Percentiles rank a stretch among this genome's conserved stretches.
phyloP scores from a whole-genome alignment of 768 basidiomycete species.

The Crucibulum laeve region DNA sequence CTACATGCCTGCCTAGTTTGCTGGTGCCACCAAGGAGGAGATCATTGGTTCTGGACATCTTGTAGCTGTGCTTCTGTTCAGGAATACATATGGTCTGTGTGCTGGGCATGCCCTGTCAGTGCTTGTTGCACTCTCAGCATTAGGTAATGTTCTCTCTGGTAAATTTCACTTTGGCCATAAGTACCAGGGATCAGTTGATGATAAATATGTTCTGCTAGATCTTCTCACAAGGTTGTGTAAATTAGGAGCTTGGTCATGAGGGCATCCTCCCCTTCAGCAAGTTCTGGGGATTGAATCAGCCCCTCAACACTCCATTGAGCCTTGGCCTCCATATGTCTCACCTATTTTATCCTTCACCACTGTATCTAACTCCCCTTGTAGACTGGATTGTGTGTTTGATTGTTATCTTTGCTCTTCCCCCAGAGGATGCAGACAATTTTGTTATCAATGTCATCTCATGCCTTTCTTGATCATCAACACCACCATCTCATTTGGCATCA shows the following conservation, averaged over 20 bases:
- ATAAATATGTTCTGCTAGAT: slow-evolving; percentile 17
- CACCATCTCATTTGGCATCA: neutral
- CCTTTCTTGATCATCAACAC: no score
- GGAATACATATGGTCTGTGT: slow-evolving; percentile 54
- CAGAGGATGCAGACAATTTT: no score
- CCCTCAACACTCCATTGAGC: slow-evolving; percentile 59
- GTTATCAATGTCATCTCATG: no score
- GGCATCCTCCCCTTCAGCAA: slow-evolving; percentile 57
- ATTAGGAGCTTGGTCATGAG: slow-evolving; percentile 61
- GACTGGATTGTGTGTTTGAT: no score
- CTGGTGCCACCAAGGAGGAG: slow-evolving; percentile 61
- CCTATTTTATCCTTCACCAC: no score
- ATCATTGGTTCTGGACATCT: slow-evolving; percentile 55
- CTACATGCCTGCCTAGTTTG: slow-evolving; percentile 62
- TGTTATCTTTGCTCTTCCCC: no score
- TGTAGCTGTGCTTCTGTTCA: slow-evolving; percentile 65
- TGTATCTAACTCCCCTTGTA: no score
- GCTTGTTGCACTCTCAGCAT: slow-evolving; percentile 49
- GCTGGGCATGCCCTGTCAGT: slow-evolving; percentile 37
- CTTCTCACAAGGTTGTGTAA: slow-evolving; percentile 35
- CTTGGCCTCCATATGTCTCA: slow-evolving; percentile 43
- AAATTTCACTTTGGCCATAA: slow-evolving; percentile 5
- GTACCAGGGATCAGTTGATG: slow-evolving; percentile 26
- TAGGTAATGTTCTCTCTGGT: slow-evolving; percentile 54
- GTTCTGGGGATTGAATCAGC: slow-evolving; percentile 58